Evolutionary conservation across 176 grass and related monocot genomes (phyloP), one percentile per base, ranked within the genome.

Genomic region (Bothriochloa decipiens): DNA sequence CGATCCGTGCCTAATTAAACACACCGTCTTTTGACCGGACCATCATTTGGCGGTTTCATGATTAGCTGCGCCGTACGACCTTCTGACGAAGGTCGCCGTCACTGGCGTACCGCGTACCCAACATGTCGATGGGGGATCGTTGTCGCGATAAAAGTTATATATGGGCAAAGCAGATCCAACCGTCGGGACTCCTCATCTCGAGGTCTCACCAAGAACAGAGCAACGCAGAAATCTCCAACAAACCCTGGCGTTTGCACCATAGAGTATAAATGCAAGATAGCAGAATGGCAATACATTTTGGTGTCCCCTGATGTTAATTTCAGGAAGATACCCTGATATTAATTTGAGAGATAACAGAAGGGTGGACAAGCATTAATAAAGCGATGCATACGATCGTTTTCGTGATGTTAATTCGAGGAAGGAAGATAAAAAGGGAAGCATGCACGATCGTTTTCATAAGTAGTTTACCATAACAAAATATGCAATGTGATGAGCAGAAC

Each of bases 81-180:
- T 9, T 37, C 64, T 68, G 78, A 52, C 47, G 45, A 39, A 39
- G 25, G 32, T 62, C 29, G 29, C 20, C 23, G 33, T 52, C 55
- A n/a, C 16, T 41, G 5, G 61, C 11, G 65, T 27, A 83, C 86
- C 18, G 32, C 9, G 74, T 52, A 52, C 78, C 45, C 41, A 49
- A 28, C 78, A 65, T 77, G 41, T 71, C 43, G 52, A 65, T 82
- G 77, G 62, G 62, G 45, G 28, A 32, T 76, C 85, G 9, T 64
- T 70, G 36, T 70, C 35, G 49, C 35, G 65, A 61, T 26, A 45
- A 42, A 61, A 6, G 4, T 8, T 41, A 5, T 41, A 55, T 20
- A 26, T 12, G 28, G 20, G 22, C 65, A 69, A 53, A 52, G 18
- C 65, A 16, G 17, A 40, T 25, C 27, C 1, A n/a, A 35, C 6